Evolutionary conservation across 2,329 filamentous ascomycete genomes (phyloP), one percentile per base, ranked within the genome.

Genomic region (Nannizziopsis arthrosporioides): DNA sequence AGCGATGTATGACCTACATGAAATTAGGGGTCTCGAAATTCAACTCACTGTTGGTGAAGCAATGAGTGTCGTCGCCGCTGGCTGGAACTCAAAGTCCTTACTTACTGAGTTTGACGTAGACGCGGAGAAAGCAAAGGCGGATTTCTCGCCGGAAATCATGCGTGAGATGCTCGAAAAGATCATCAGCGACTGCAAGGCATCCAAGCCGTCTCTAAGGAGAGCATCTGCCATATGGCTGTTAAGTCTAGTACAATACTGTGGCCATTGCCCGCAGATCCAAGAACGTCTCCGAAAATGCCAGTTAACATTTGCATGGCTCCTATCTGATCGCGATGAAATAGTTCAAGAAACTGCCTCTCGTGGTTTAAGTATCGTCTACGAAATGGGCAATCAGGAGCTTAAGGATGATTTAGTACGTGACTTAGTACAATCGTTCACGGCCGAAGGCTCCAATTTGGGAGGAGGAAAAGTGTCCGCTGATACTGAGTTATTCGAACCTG

Each of bases 151-250:
- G 14, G 59, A 57, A 1, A 64, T 74, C 44, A 67, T 83, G 19
- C 67, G 68, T 7, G 65, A 69, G 0, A 72, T 85, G 1, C 68
- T 94, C 4, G 77, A 85, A 51, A 88, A 82, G 60, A 75, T 93
- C 1, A 73, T 96, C 41, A 69, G 70, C 1, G 83, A 92, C 58
- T 92, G 84, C 68, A 82, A 84, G 57, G 80, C 82, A 7, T 87
- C 86, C 0, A 95, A 95, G 59, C 92, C 92, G 1, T 84, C 88
- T 0, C 71, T 95, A 3, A 81, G 88, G 56, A 94, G 94, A 62
- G 88, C 90, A 2, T 90, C 89, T 0, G 88, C 88, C 0, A 94
- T 98, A 56, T 96, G 92, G 92, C 75, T 96, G 0, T 81, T 96
- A 51, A 94, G 84, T 59, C 68, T 96, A 2, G 81, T 96, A 7